Evolutionary conservation across 2,329 filamentous ascomycete species (phyloP), one percentile per base, ranked within the genome.

Genomic region (Waltergamsia citrina): DNA sequence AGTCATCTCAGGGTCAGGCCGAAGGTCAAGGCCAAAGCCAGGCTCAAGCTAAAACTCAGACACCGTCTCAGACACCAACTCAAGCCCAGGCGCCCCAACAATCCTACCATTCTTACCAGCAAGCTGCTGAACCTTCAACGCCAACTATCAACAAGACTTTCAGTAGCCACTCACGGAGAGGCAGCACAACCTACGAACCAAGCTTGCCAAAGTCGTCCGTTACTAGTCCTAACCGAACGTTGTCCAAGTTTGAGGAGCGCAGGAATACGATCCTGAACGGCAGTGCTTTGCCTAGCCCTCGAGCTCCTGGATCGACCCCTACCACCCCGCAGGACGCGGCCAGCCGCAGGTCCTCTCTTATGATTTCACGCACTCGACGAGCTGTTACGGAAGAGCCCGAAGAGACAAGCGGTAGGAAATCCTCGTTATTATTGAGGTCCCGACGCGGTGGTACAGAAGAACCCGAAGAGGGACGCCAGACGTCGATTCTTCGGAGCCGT

Each of bases 241-340:
- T 67, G 34, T 68, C 69, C 14, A 67, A 67, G 31, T 60, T 69
- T 17, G 72, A 76, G 41, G 70, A 77, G 43, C 62, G 63, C 41
- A 60, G 72, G 29, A 60, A 59, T 27, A 68, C 58, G 10, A 55
- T 71, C 24, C 50, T 74, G 3, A 56, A 58, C 33, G 52, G 60
- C 3, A 62, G 54, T n/a, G 52, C 61, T 5, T 46, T 71, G 1
- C 57, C 67, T 5, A 62, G 59, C n/a, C 61, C 71, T 2, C 63
- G 67, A 7, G 54, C 51, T 29, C 46, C 55, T 38, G 47, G 50
- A 40, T 49, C 60, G 32, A 51, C 60, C 15, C 54, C 67, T 15
- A 47, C 57, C 2, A 60, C 60, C 1, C 54, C 65, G 3, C 50
- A 54, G 16, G 67, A 72, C 12, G 32, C 48, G 2, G 32, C 44